These are phyloP conservation scores for Fusarium phyllophilum DNA, from an alignment of 2,329 filamentous ascomycete species.

Conservation along the genomic window DNA sequence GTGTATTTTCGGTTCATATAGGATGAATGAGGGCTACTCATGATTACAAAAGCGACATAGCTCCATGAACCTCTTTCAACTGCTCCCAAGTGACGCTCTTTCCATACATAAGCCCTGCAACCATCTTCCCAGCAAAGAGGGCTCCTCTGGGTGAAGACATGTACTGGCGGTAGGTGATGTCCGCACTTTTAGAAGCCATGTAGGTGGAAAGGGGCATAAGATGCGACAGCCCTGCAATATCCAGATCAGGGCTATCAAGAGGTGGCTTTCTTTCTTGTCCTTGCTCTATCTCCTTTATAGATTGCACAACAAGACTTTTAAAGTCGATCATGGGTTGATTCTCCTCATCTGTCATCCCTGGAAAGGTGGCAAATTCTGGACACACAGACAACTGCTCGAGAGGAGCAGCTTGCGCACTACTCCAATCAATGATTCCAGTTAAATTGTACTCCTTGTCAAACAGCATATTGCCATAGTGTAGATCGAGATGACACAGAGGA, in stretches of 20 bases:
- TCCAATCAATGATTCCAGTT: slow-evolving; percentile 51
- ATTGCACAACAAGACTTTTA: slow-evolving; percentile 25
- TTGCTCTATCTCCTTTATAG: slow-evolving; percentile 24
- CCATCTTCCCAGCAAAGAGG: slow-evolving; percentile 29
- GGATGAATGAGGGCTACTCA: accelerated
- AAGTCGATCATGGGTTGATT: slow-evolving; percentile 40
- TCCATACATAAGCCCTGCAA: slow-evolving; percentile 38
- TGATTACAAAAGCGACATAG: slow-evolving; percentile 19
- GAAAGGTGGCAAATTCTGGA: slow-evolving; percentile 48
- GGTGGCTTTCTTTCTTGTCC: background rate
- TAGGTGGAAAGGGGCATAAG: slow-evolving; percentile 32
- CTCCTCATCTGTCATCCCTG: slow-evolving; percentile 37
- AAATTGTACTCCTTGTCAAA: slow-evolving; percentile 55
- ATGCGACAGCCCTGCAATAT: background rate
- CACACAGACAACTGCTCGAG: slow-evolving; percentile 50
- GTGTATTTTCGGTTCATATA: background rate
- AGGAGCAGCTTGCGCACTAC: slow-evolving; percentile 47
- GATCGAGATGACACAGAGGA: slow-evolving; percentile 49
- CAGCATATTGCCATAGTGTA: slow-evolving; percentile 53
- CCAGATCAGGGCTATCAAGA: slow-evolving; percentile 12
- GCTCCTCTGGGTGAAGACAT: slow-evolving; percentile 33
- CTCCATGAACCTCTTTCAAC: slow-evolving; percentile 35
- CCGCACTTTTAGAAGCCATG: slow-evolving; percentile 34
- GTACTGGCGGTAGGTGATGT: slow-evolving; percentile 36
- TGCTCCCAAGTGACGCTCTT: slow-evolving; percentile 39